Conservation (phyloP, 257 asterid species). For the Echium plantagineum region DNA sequence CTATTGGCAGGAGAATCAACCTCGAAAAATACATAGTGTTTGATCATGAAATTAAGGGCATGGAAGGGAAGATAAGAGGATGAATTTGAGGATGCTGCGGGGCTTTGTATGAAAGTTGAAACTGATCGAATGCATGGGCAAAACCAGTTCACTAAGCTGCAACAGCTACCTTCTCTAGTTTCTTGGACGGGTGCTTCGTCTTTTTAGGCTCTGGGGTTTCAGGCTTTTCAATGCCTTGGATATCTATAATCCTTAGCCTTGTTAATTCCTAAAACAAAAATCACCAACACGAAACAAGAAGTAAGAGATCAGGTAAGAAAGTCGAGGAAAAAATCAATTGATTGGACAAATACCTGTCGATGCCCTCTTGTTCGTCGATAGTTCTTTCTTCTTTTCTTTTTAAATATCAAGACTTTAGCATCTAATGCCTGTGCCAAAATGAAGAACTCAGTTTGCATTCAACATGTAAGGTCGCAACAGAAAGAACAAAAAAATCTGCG, state of each 20-base stretch:
- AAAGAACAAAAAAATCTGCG: no score
- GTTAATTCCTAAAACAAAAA: constrained; percentile 58
- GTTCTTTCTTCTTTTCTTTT: constrained; percentile 95
- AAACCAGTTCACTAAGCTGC: constrained; percentile 22
- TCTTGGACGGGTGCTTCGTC: constrained; percentile 30
- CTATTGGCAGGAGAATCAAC: not conserved
- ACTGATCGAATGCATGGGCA: not conserved
- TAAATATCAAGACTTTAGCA: constrained; percentile 88
- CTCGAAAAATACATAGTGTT: not conserved
- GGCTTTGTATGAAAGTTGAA: no score
- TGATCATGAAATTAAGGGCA: not conserved
- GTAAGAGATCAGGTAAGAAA: not conserved
- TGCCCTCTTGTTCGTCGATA: constrained; percentile 86
- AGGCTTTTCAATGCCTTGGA: constrained; percentile 69
- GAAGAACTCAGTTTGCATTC: not conserved
- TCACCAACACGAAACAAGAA: not conserved
- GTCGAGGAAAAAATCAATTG: not conserved
- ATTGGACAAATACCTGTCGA: constrained; percentile 54
- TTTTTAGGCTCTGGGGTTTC: constrained; percentile 29
- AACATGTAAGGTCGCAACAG: not conserved
- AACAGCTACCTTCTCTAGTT: constrained; percentile 29
- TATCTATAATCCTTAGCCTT: constrained; percentile 73
- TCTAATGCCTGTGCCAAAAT: constrained; percentile 54
- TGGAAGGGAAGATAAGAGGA: no score
- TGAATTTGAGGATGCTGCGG: no score